Evolutionary conservation across 148 eudicot genomes (phyloP), one percentile per base, ranked within the genome.

Genomic region (Arbutus unedo): DNA sequence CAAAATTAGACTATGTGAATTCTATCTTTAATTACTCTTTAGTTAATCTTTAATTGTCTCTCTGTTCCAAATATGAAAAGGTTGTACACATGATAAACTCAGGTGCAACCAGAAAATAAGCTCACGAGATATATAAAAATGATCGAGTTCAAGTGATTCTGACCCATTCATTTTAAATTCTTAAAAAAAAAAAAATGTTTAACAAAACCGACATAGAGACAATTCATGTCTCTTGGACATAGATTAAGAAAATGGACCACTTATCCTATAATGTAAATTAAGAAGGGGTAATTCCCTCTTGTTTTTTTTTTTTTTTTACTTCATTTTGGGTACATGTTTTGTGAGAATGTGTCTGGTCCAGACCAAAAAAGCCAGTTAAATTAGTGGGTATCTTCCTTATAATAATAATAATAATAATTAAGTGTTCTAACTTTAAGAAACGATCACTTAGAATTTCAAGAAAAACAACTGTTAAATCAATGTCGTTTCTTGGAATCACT

Each of bases 161-260:
- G n/a, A n/a, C n/a, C n/a, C n/a, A n/a, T n/a, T n/a, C n/a, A n/a
- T n/a, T n/a, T n/a, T n/a, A n/a, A n/a, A n/a, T 31, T 31, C 38
- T 31, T 31, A 31, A 31, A n/a, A 7, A 60, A 5, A 18, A 23
- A 66, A 7, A 3, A 0, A n/a, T 21, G 2, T 15, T 31, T 31
- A 49, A 25, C 47, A 23, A 54, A 5, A n/a, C 79, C 62, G 79
- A 77, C 79, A 77, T 53, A 77, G 79, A 76, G 79, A 77, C 79
- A 77, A 13, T 23, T 54, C 57, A 25, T 77, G 79, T 77, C 43
- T 77, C 79, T 74, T 8, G 25, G 77, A 74, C 23, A 1, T 16
- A 66, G 25, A 25, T 66, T 66, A 14, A 10, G 11, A 66, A 66
- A 66, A 25, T 66, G 71, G 71, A 8, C 71, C 44, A 66, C 71